phyloP scores from a whole-genome alignment of 2,329 filamentous ascomycete species.

The Fusarium sp. region DNA sequence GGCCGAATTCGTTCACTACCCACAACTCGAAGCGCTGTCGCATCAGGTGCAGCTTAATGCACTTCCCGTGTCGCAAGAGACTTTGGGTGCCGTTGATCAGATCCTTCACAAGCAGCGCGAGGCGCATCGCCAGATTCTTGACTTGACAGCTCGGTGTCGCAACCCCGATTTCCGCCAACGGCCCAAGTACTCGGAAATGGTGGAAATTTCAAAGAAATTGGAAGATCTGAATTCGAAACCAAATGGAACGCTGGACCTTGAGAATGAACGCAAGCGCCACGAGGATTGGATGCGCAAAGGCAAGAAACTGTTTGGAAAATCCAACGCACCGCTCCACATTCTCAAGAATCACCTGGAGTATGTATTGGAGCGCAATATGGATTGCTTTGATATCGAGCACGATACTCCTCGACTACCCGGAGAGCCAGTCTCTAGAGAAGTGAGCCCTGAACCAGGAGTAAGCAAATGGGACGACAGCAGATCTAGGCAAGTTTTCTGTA shows the following conservation, averaged over 20 bases:
- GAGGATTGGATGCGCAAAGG: conserved; percentile 99
- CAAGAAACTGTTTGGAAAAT: conserved; percentile 97
- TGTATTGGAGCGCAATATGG: conserved; percentile 86
- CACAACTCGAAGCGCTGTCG: conserved; percentile 91
- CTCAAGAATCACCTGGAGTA: conserved; percentile 94
- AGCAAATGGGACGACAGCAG: conserved; percentile 69
- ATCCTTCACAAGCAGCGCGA: conserved; percentile 96
- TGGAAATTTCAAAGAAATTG: conserved; percentile 85
- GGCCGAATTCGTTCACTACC: conserved; percentile 92
- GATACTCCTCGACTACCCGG: conserved; percentile 91
- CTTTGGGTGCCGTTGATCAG: conserved; percentile 82
- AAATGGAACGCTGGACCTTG: conserved; percentile 86
- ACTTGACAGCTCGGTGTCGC: conserved; percentile 80
- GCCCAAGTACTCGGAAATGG: conserved; percentile 89
- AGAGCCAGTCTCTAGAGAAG: conserved; percentile 89
- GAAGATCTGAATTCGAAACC: conserved; percentile 94
- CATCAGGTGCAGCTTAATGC: conserved; percentile 75
- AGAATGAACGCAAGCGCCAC: conserved; percentile 92
- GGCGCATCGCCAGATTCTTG: conserved; percentile 86
- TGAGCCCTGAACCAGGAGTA: conserved; percentile 63
- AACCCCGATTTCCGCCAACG: conserved; percentile 78
- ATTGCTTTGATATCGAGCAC: conserved; percentile 86
- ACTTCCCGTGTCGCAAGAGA: conserved; percentile 84
- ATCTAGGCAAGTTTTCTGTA: conserved; percentile 88
- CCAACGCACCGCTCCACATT: conserved; percentile 95